These are phyloP conservation scores for Penicillium sp. DNA, from an alignment of 2,329 filamentous ascomycete genomes.

Conservation along the genomic window DNA sequence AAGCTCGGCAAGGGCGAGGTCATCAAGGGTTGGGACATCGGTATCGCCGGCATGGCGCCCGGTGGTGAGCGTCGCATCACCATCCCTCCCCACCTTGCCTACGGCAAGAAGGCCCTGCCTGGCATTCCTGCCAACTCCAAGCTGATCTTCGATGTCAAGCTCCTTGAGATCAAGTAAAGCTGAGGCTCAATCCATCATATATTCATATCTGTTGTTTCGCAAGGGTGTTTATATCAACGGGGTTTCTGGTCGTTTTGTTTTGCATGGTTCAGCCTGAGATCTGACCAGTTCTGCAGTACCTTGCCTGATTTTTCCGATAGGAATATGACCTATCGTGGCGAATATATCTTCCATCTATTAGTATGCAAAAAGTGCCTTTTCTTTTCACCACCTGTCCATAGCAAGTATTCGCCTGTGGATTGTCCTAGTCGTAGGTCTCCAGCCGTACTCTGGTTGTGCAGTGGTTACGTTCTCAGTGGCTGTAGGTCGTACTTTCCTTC, in stretches of 20 bases:
- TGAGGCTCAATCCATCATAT: slow-evolving; percentile 6
- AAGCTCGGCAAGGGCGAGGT: slow-evolving; percentile 92
- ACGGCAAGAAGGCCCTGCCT: slow-evolving; percentile 75
- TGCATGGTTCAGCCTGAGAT: slow-evolving; percentile 31
- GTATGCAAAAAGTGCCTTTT: slow-evolving; percentile 19
- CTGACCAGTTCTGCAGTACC: slow-evolving; percentile 31
- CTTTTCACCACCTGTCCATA: too few species aligned
- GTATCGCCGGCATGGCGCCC: slow-evolving; percentile 83
- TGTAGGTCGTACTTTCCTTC: too few species aligned
- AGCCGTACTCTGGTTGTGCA: too few species aligned
- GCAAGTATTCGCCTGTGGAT: too few species aligned
- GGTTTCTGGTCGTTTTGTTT: slow-evolving; percentile 25
- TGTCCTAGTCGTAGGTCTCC: too few species aligned
- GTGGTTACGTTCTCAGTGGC: too few species aligned
- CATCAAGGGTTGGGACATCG: slow-evolving; percentile 98
- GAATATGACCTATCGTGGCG: slow-evolving; percentile 29
- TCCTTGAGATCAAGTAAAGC: slow-evolving; percentile 72
- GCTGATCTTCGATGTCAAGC: slow-evolving; percentile 85
- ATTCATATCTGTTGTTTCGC: slow-evolving; percentile 12
- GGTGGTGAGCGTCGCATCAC: slow-evolving; percentile 90
- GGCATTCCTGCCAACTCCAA: slow-evolving; percentile 90
- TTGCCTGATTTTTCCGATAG: slow-evolving; percentile 21
- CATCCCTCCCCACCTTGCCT: slow-evolving; percentile 80
- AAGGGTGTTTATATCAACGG: slow-evolving; percentile 19
- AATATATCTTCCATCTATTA: slow-evolving; percentile 15